A percentile compares a stretch with the other conserved stretches of the same genome.
These are phyloP conservation scores for Paspalum notatum DNA, from an alignment of 176 grass and related monocot genomes.

Conservation along the genomic window DNA sequence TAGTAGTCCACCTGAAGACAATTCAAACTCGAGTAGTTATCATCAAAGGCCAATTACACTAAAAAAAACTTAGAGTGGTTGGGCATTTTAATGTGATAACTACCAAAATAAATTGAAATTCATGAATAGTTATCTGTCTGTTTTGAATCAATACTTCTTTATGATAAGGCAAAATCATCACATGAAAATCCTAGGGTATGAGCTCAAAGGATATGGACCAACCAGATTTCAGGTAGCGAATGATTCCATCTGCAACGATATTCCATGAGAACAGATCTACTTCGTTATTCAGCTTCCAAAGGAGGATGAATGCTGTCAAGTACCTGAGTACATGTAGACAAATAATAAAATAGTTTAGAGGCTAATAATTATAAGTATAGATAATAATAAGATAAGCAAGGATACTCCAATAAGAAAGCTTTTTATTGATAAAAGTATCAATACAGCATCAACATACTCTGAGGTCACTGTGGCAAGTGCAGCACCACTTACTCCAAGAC, in stretches of 20 bases:
- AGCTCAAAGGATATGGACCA: constrained; percentile 21
- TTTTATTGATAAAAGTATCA: constrained; percentile 42
- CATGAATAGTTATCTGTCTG: background rate
- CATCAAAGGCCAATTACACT: background rate
- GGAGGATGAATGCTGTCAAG: constrained; percentile 65
- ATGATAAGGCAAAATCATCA: too few species aligned
- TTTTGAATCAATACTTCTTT: background rate
- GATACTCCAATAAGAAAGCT: constrained; percentile 12
- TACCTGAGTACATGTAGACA: constrained; percentile 63
- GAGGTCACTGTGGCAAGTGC: constrained; percentile 81
- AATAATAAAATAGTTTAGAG: constrained; percentile 41
- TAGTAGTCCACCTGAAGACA: constrained; percentile 68
- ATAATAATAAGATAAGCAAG: background rate
- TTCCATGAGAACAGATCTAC: constrained; percentile 59
- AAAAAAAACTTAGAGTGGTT: too few species aligned
- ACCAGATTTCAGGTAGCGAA: constrained; percentile 91
- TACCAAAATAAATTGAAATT: background rate
- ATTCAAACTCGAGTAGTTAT: constrained; percentile 4
- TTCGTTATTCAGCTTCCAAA: constrained; percentile 83
- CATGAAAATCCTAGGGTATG: constrained; percentile 1
- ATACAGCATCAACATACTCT: constrained; percentile 68
- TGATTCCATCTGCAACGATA: constrained; percentile 47
- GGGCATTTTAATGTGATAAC: background rate
- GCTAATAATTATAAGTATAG: constrained; percentile 7
- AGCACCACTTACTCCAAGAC: constrained; percentile 79